These are phyloP conservation scores for Galerina sulciceps DNA, from an alignment of 768 basidiomycete species.

Conservation along the genomic window DNA sequence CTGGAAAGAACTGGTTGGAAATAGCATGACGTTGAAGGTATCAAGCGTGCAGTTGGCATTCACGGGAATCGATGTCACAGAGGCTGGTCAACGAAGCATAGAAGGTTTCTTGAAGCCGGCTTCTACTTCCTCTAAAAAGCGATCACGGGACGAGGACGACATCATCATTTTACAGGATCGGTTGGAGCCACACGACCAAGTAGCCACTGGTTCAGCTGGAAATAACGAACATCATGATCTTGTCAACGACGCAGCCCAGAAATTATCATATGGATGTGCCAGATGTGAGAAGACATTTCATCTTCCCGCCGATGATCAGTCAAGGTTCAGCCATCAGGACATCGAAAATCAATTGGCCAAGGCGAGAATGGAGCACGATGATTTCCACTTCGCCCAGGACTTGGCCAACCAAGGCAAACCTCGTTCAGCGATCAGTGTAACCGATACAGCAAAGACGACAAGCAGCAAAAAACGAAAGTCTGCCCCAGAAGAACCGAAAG, in stretches of 20 bases:
- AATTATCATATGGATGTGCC: conserved; percentile 55
- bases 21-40: conserved; percentile 58
- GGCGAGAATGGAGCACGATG: conserved; percentile 75
- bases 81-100: conserved; percentile 84
- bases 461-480: conserved; percentile 35
- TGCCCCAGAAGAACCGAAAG: conserved; percentile 23
- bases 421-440: conserved; percentile 14
- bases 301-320: conserved; percentile 27
- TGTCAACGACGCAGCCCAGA: conserved; percentile 12
- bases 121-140: conserved; percentile 38
- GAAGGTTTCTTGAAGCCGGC: conserved; percentile 77
- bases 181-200: neutral
- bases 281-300: conserved; percentile 57
- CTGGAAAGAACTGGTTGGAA: conserved; percentile 86
- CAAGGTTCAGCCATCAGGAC: conserved; percentile 32
- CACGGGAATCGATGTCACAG: conserved; percentile 74
- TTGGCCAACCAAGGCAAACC: conserved; percentile 51
- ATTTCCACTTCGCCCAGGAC: conserved; percentile 89
- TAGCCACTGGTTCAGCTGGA: neutral
- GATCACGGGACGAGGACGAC: conserved; percentile 32
- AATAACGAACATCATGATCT: conserved; percentile 6
- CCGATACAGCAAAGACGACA: conserved; percentile 19
- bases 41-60: conserved; percentile 77
- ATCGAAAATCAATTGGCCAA: conserved; percentile 35
- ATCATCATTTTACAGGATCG: conserved; percentile 4